Conservation (phyloP, 805 yeast species). For the Candida broadrunensis region DNA sequence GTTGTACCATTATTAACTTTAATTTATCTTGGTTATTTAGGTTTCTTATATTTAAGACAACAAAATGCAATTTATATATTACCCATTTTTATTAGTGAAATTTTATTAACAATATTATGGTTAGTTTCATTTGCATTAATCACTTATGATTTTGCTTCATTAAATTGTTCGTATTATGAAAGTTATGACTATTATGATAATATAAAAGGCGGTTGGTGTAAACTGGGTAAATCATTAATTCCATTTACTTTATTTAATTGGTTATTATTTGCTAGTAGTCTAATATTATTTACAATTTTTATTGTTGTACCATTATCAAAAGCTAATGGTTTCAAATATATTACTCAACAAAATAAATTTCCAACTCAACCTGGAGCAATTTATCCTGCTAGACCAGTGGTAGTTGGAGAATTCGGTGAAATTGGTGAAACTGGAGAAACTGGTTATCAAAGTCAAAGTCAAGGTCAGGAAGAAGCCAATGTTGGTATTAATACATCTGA, state of each 20-base stretch:
- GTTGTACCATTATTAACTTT: constrained; percentile 2
- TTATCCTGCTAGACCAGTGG: constrained; percentile 1
- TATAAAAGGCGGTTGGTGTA: constrained; percentile 1
- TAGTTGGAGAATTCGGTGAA: not conserved
- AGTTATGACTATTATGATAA: not conserved
- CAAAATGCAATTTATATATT: constrained; percentile 1
- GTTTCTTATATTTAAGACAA: constrained; percentile 1
- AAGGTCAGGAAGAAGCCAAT: constrained; percentile 6
- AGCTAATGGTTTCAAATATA: constrained; percentile 4
- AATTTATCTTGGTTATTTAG: constrained; percentile 5
- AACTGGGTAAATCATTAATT: constrained; percentile 3
- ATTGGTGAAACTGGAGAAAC: not conserved
- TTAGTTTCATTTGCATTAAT: constrained; percentile 6
- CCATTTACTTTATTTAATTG: constrained; percentile 7
- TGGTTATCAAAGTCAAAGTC: not conserved
- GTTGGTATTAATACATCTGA: constrained; percentile 2
- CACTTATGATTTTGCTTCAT: constrained; percentile 4
- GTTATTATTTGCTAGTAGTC: constrained; percentile 6
- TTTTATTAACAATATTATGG: constrained; percentile 1
- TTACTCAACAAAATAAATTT: not conserved
- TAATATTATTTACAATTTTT: constrained; percentile 4
- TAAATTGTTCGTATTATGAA: not conserved
- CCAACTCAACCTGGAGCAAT: constrained; percentile 6
- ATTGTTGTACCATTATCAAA: constrained; percentile 4
- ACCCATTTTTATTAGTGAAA: constrained; percentile 5